Conservation (phyloP, 768 basidiomycete genomes). For the Mycena sanguinolenta region DNA sequence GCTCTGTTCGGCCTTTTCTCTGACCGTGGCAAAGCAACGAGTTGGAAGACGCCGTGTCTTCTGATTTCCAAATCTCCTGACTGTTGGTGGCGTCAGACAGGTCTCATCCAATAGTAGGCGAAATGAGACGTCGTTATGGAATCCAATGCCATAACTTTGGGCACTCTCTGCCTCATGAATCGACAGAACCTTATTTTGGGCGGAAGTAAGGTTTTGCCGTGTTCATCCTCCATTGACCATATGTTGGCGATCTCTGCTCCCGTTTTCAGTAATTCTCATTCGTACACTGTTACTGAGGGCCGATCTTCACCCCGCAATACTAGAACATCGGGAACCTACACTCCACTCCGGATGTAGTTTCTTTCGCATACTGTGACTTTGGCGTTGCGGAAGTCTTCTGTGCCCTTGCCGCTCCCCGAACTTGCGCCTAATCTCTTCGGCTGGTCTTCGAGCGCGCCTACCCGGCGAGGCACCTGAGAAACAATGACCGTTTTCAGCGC, state of each 20-base stretch:
- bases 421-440: constrained; percentile 29
- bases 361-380: background rate
- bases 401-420: constrained; percentile 25
- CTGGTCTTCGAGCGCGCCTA: constrained; percentile 1
- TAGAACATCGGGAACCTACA: too few relatives aligned
- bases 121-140: constrained; percentile 34
- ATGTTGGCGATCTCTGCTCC: too few relatives aligned
- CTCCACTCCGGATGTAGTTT: constrained; percentile 3
- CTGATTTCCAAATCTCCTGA: background rate
- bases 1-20: background rate
- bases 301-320: too few relatives aligned
- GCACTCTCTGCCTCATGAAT: background rate
- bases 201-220: constrained; percentile 4
- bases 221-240: background rate
- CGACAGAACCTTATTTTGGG: background rate
- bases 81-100: constrained; percentile 1
- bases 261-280: too few relatives aligned
- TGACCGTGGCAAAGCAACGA: background rate
- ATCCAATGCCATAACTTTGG: constrained; percentile 10
- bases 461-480: constrained; percentile 30
- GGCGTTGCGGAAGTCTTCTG: background rate
- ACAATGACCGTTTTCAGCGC: background rate
- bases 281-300: too few relatives aligned
- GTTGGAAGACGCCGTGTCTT: background rate
- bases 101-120: background rate